phyloP scores from a whole-genome alignment of 345 rosid species.

The Citrus australasica region DNA sequence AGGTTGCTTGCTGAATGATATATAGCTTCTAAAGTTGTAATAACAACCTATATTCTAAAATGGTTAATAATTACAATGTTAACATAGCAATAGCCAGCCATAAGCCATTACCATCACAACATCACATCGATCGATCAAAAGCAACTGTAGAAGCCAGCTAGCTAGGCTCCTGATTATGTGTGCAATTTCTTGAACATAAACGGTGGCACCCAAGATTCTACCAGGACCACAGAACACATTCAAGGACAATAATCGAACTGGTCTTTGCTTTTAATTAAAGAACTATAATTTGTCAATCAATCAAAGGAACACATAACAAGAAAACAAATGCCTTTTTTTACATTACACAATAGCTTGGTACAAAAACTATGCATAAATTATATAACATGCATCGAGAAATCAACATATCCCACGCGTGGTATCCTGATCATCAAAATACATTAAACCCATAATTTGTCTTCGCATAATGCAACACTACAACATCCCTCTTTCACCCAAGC shows the following conservation, averaged over 20 bases:
- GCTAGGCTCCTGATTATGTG: constrained; percentile 16
- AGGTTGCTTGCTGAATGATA: too few species aligned
- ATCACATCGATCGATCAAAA: background rate
- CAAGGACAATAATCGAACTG: background rate
- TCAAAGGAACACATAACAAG: constrained; percentile 8
- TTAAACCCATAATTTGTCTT: constrained; percentile 17
- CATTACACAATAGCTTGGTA: background rate
- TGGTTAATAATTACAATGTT: too few species aligned
- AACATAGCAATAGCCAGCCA: too few species aligned
- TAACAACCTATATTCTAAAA: too few species aligned
- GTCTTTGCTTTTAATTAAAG: background rate
- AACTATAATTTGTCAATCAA: background rate
- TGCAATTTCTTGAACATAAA: background rate
- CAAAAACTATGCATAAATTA: background rate
- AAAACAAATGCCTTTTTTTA: constrained; percentile 1
- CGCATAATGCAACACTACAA: constrained; percentile 8
- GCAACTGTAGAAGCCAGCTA: background rate
- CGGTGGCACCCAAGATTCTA: background rate
- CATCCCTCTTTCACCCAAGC: constrained; percentile 8
- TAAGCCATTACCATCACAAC: background rate
- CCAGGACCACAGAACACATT: constrained; percentile 9
- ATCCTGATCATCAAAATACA: constrained; percentile 16
- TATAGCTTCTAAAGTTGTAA: too few species aligned
- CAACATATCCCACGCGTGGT: constrained; percentile 32
- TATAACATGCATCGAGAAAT: constrained; percentile 27